These are phyloP conservation scores for Irpex sp. DNA, from an alignment of 1,284 basidiomycete species.

Conservation along the genomic window DNA sequence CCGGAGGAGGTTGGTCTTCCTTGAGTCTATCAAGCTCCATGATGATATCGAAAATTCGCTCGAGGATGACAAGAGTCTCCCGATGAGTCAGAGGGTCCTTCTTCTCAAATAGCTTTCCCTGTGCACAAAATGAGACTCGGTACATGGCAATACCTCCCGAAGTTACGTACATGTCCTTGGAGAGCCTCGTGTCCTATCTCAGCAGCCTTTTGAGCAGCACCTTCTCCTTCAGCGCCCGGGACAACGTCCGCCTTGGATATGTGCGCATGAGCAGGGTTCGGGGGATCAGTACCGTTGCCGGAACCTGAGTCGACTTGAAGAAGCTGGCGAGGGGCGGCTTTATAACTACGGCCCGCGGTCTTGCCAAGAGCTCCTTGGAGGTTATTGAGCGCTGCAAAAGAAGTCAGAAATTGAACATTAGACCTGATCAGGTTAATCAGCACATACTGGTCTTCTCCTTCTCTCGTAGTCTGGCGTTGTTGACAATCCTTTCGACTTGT, in stretches of 20 bases:
- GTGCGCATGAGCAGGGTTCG: constrained; percentile 53
- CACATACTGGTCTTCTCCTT: constrained; percentile 74
- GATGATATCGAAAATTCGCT: constrained; percentile 84
- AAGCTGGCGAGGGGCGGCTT: constrained; percentile 93
- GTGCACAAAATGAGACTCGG: not conserved
- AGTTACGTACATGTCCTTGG: constrained; percentile 46
- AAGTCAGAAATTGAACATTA: not conserved
- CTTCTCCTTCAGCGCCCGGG: constrained; percentile 34
- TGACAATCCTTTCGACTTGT: constrained; percentile 96
- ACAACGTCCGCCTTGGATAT: constrained; percentile 51
- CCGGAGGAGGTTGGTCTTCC: constrained; percentile 68
- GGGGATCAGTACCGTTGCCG: constrained; percentile 41
- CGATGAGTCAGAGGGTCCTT: constrained; percentile 77
- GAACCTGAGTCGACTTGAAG: constrained; percentile 72
- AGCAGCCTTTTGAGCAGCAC: constrained; percentile 67
- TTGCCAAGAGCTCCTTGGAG: constrained; percentile 96
- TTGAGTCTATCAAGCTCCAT: constrained; percentile 86
- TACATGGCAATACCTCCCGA: not conserved
- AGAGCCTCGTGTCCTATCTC: constrained; percentile 68
- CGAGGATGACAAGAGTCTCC: constrained; percentile 78
- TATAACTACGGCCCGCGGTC: constrained; percentile 88
- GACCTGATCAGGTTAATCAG: not conserved
- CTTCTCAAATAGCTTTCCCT: constrained; percentile 55
- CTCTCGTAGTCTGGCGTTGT: constrained; percentile 84
- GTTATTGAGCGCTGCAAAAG: constrained; percentile 59